Base-by-base conservation (phyloP, 192 early-diverging fungal species). In the Backusella australiensis region DNA sequence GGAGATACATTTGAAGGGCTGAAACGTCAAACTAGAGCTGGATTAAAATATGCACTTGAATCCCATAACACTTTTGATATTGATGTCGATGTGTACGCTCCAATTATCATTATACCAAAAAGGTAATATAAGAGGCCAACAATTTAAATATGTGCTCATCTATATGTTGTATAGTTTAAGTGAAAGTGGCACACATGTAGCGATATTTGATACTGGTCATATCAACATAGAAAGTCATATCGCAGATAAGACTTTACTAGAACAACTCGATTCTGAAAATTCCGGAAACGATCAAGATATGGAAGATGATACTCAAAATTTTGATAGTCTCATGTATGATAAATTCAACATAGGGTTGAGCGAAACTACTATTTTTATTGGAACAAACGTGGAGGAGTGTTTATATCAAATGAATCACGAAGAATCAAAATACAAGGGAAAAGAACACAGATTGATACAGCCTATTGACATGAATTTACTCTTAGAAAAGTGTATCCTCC, bases 171-270 rank as follows among this genome's bases (percentile, higher is more conserved):
- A 34, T n/a, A 81, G 88, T 44, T 81, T 83, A 34, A 74, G 83
- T 4, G 79, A 84, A 38, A 77, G 80, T 17, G 71, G 88, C 39
- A 78, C 90, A 34, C 71, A 83, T 68, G 89, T 93, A 0, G 78
- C 94, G 5, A 89, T 95, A 15, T 75, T 97, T 32, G 94, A 97
- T 79, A 91, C 91, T 1, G 96, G 96, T 46, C 92, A 92, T 52
- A 90, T 97, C 72, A 77, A 86, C 8, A 86, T 97, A 1, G 88
- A 91, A 67, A 93, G 90, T 66, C 88, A 94, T 49, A 81, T 94
- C 42, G 90, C 93, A 7, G 85, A 89, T 69, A 85, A 86, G 41
- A 85, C 85, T 11, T 79, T 83, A 26, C 89, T 89, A 1, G 82
- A 90, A 34, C 84, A 89, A 23, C 69, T 92, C n/a, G 87, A 21